Conservation (phyloP, 225 moss, liverwort and hornwort genomes). For the Neckera pumila region DNA sequence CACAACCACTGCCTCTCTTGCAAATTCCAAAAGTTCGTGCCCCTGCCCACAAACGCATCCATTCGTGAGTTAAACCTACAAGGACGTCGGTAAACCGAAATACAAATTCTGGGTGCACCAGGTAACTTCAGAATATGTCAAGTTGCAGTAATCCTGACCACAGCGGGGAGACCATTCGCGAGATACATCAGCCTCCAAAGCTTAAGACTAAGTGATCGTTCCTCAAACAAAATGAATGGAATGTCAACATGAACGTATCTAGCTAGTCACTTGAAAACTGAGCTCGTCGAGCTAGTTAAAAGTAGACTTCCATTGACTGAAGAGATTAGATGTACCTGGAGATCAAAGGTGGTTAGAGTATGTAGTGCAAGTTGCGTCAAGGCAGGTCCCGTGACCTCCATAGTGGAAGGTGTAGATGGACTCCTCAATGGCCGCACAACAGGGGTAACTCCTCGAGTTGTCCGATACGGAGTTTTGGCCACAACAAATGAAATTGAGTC, state of each 20-base stretch:
- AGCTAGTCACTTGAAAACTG: not conserved
- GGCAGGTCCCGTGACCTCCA: conserved; percentile 67
- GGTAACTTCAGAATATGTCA: not conserved
- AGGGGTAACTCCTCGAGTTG: conserved; percentile 33
- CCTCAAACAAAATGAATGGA: not conserved
- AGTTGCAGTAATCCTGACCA: not conserved
- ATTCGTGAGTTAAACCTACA: not conserved
- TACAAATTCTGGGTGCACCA: not conserved
- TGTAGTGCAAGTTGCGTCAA: conserved; percentile 88
- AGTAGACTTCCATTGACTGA: not conserved
- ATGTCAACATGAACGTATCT: not conserved
- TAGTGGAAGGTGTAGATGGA: conserved; percentile 37
- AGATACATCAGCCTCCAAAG: not conserved
- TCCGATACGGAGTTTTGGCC: conserved; percentile 81
- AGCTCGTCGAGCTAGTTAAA: not conserved
- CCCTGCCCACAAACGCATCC: conserved; percentile 35
- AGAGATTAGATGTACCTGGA: conserved; percentile 45
- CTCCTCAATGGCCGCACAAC: conserved; percentile 38
- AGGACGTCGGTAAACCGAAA: not conserved
- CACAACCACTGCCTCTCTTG: conserved; percentile 80
- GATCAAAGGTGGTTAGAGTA: conserved; percentile 79
- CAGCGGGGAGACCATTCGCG: not conserved
- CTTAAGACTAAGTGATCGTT: not conserved
- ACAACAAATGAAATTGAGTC: conserved; percentile 92
- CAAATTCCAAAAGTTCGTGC: conserved; percentile 95